Base-by-base conservation (phyloP, 2,329 filamentous ascomycete genomes). In the Colletotrichum lini region DNA sequence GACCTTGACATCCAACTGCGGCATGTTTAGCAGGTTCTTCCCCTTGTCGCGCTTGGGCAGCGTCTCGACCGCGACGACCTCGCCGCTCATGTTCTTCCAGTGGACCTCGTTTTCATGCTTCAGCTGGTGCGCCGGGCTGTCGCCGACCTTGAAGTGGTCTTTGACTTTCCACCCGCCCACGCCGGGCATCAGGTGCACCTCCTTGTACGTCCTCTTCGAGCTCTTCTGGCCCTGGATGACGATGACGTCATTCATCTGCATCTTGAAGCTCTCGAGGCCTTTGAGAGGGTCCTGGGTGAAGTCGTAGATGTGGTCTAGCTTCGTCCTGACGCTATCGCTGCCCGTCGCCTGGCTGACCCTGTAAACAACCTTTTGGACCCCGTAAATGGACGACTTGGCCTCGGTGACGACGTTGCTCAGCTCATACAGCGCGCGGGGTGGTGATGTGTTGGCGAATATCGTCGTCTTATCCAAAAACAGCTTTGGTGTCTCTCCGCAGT, bases 221-320 rank as follows among this genome's bases (percentile, higher is more conserved):
- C 70, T 75, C 0, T 72, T 72, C 35, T 74, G 71, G 8, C 78
- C 78, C 1, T 67, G 49, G 15, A 80, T 72, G 2, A 44, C 50
- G 1, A 78, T 40, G 5, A 58, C 45, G 8, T 71, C 45, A n/a
- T 15, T 26, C 44, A 50, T 7, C 23, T 42, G 38, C 38, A 63
- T 40, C 6, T 40, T 62, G 38, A 23, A 45, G 8, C 23, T 60
- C 8, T 67, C 63, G 4, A 67, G 4, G 8, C 50, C 52, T 23
- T 35, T 42, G 0, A 54, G n/a, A 0, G 65, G 58, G 38, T 74
- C 76, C 1, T 69, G 65, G 4, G 74, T 68, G 50, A 80, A 74
- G 54, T 78, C 77, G 50, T 80, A 80, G 13, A 79, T 79, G 59
- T 80, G 78, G 16, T 79, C 76, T 4, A 74, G 71, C 2, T 75